Conservation (phyloP, 768 basidiomycete genomes). For the Sporobolomyces pararoseus region DNA sequence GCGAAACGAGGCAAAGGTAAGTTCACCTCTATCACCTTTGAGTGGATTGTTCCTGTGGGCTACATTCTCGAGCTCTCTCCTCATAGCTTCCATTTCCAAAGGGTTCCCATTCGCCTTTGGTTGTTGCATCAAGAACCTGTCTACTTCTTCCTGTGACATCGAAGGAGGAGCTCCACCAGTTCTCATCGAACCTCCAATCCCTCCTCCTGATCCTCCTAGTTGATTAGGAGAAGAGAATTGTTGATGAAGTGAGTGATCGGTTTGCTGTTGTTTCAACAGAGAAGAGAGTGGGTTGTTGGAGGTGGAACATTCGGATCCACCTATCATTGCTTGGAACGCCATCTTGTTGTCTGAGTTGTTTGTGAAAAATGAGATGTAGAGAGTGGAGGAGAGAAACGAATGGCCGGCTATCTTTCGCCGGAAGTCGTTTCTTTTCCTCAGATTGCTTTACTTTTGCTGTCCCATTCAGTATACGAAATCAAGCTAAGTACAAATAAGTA, state of each 20-base stretch:
- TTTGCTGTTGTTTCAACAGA: conserved; percentile 83
- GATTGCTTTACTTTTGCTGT: no score
- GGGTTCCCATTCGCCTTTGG: neutral
- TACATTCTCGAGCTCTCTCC: conserved; percentile 33
- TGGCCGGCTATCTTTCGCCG: neutral
- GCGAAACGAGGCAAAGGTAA: no score
- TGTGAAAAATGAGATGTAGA: neutral
- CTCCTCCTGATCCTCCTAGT: neutral
- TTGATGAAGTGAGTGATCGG: conserved; percentile 81
- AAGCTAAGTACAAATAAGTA: no score
- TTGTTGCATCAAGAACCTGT: conserved; percentile 34
- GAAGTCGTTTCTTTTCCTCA: no score
- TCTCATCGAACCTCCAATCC: neutral
- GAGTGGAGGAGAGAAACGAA: neutral
- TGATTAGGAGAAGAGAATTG: conserved; percentile 52
- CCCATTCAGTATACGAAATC: no score
- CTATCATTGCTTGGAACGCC: conserved; percentile 48
- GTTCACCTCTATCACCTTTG: conserved; percentile 34
- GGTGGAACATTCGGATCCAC: conserved; percentile 79
- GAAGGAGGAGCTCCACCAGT: neutral
- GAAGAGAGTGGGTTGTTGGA: conserved; percentile 80
- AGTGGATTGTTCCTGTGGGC: neutral
- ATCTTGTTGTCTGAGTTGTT: neutral
- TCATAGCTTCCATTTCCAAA: conserved; percentile 19
- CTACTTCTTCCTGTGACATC: conserved; percentile 17